phyloP scores from a whole-genome alignment of 1,284 basidiomycete genomes.

The Cronartium quercuum region DNA sequence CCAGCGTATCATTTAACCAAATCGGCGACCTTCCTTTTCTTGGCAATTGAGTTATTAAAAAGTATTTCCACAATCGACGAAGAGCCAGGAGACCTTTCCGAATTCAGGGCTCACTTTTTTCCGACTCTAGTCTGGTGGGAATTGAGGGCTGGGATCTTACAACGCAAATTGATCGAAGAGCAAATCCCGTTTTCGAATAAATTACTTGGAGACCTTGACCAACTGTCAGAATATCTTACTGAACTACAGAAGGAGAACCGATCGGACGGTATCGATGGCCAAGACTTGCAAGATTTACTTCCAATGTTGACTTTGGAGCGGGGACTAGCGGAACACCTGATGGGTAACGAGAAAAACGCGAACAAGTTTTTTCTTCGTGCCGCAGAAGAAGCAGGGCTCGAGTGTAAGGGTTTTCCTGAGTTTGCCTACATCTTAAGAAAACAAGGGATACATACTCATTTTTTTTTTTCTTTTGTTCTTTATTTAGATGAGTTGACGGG shows the following conservation, averaged over 20 bases:
- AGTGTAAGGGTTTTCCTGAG: slow-evolving; percentile 52
- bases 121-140: slow-evolving; percentile 58
- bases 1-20: slow-evolving; percentile 88
- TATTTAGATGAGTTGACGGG: slow-evolving; percentile 70
- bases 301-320: slow-evolving; percentile 25
- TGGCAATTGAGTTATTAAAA: slow-evolving; percentile 61
- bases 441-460: not conserved
- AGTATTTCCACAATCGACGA: slow-evolving; percentile 52
- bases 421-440: not conserved
- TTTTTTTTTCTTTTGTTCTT: not conserved
- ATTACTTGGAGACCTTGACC: slow-evolving; percentile 39
- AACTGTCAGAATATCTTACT: slow-evolving; percentile 56
- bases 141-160: slow-evolving; percentile 66
- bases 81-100: not conserved
- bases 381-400: slow-evolving; percentile 67
- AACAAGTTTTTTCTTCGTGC: slow-evolving; percentile 73
- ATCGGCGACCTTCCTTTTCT: slow-evolving; percentile 63
- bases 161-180: slow-evolving; percentile 80
- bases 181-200: slow-evolving; percentile 53
- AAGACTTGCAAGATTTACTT: slow-evolving; percentile 3
- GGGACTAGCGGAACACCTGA: slow-evolving; percentile 22
- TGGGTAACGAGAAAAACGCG: slow-evolving; percentile 61
- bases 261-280: slow-evolving; percentile 51
- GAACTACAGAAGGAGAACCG: slow-evolving; percentile 49
- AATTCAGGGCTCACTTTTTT: not conserved